Base-by-base conservation (phyloP, 306 rosid genomes). In the Fragaria iinumae region DNA sequence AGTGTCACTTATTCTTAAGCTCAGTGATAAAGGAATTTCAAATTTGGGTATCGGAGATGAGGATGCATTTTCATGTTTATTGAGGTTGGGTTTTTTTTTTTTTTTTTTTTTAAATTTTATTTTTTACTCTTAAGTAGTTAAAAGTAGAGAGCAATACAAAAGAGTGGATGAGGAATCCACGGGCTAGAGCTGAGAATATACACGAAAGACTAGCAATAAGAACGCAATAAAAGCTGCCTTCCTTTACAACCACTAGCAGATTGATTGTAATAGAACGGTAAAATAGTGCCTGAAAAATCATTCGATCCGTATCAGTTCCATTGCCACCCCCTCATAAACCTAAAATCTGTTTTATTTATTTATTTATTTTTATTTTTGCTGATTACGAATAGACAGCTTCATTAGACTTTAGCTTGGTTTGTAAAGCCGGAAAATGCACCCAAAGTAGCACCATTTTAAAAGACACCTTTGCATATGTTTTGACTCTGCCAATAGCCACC, bases 51-150 rank as follows among this genome's bases (percentile, higher is more conserved):
- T 88, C 50, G 80, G 77, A 57, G 71, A 80, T 49, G 88, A 90
- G 78, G 89, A 87, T 34, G 84, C 91, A 55, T 84, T 86, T 76
- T 72, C 81, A 55, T 89, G 96, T 85, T 79, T 83, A 45, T 79
- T 88, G 80, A 87, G 90, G 98, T 94, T 73, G 76, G 96, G 84
- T 66, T 36, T 36, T 36, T 36, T 36, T 4, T 4, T 36, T 36
- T 36, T 1, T 1, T 4, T 36, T 36, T 4, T 36, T 36, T 36
- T 0, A 27, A 27, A 4, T 36, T 4, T 5, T 36, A 2, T 67
- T 76, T 13, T 60, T 76, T 56, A 62, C 29, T 23, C 36, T 65
- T 23, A 65, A 36, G 16, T 13, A 59, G 65, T 59, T 55, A 55
- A 8, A 53, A n/a, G 27, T 52, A 18, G 11, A 18, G 21, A 18